Evolutionary conservation across 176 grass and related monocot genomes (phyloP).

Genomic region (Cocos nucifera): DNA sequence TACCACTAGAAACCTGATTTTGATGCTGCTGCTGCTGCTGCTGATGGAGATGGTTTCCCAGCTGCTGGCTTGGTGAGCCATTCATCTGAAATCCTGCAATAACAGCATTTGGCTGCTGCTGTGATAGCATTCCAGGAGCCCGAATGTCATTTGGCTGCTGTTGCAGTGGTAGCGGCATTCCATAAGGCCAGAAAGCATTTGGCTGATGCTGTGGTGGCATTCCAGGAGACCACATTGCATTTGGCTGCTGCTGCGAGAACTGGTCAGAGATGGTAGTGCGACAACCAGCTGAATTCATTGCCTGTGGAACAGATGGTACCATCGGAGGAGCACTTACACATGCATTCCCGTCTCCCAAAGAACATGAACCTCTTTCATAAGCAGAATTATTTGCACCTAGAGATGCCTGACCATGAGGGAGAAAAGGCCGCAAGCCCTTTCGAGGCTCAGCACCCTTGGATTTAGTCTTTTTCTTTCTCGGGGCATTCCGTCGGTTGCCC

Average conservation of each 20-base stretch:
- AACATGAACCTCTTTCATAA: background rate
- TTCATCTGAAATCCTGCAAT: too few relatives aligned
- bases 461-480: slow-evolving; percentile 37
- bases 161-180: too few relatives aligned
- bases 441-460: slow-evolving; percentile 18
- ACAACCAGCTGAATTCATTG: slow-evolving; percentile 33
- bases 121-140: too few relatives aligned
- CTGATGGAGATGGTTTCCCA: too few relatives aligned
- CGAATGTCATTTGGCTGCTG: too few relatives aligned
- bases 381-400: slow-evolving; percentile 7
- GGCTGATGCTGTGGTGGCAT: too few relatives aligned
- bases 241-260: slow-evolving; percentile 38
- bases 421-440: slow-evolving; percentile 25
- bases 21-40: slow-evolving; percentile 8
- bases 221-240: slow-evolving; percentile 11
- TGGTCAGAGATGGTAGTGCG: slow-evolving; percentile 38
- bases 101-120: too few relatives aligned
- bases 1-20: slow-evolving; percentile 29
- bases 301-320: slow-evolving; percentile 22
- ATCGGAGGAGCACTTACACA: slow-evolving; percentile 25
- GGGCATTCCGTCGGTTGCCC: slow-evolving; percentile 23
- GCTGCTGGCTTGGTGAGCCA: too few relatives aligned
- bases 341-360: slow-evolving; percentile 12
- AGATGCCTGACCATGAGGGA: background rate
- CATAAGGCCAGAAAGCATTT: too few relatives aligned